Percentiles rank a stretch among this genome's conserved stretches.
Conservation (phyloP, 2,329 filamentous ascomycete species). For the Monilinia fructigena region DNA sequence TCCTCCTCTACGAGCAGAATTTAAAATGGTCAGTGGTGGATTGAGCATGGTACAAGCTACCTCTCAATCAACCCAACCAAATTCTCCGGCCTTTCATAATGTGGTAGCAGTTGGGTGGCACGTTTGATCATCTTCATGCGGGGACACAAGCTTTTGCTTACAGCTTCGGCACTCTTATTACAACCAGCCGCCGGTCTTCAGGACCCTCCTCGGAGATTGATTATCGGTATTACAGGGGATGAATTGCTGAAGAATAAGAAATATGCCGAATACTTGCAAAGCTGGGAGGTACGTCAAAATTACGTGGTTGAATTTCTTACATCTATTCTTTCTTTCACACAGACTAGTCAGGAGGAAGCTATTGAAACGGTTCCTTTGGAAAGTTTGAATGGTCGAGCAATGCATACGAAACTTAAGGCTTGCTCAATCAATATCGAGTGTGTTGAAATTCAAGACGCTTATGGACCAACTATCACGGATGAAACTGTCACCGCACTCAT, state of each 20-base stretch:
- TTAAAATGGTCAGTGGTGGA: slow-evolving; percentile 54
- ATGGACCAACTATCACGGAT: slow-evolving; percentile 85
- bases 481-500: slow-evolving; percentile 76
- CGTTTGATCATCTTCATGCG: slow-evolving; percentile 92
- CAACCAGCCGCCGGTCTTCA: slow-evolving; percentile 46
- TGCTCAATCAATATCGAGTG: slow-evolving; percentile 68
- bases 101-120: slow-evolving; percentile 85
- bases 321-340: slow-evolving; percentile 53
- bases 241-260: slow-evolving; percentile 86
- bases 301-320: slow-evolving; percentile 71
- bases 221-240: slow-evolving; percentile 86
- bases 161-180: slow-evolving; percentile 76
- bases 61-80: slow-evolving; percentile 15
- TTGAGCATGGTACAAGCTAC: slow-evolving; percentile 46
- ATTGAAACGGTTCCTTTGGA: slow-evolving; percentile 37
- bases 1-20: slow-evolving; percentile 50
- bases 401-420: slow-evolving; percentile 57
- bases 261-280: slow-evolving; percentile 74
- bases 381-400: slow-evolving; percentile 48
- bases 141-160: slow-evolving; percentile 96
- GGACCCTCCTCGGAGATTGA: slow-evolving; percentile 55
- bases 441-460: slow-evolving; percentile 82
- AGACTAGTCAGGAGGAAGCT: slow-evolving; percentile 40
- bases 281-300: slow-evolving; percentile 72
- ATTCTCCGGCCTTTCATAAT: slow-evolving; percentile 45